Conservation (phyloP, 2,329 filamentous ascomycete species). For the Phaeomoniella chlamydospora region DNA sequence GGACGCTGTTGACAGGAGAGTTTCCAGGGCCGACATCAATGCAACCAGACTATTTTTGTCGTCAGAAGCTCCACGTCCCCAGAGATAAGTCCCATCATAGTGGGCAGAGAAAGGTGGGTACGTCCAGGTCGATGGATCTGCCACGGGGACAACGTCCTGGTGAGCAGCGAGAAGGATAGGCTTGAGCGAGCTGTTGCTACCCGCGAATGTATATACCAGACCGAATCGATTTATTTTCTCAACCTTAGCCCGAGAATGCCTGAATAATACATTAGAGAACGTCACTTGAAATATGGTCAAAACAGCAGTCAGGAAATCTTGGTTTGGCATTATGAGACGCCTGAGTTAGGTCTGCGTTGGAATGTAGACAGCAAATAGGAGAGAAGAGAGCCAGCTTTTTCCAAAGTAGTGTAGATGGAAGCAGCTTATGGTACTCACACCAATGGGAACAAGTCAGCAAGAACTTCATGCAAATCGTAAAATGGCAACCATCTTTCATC, state of each 20-base stretch:
- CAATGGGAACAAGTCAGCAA: conserved; percentile 36
- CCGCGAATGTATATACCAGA: conserved; percentile 43
- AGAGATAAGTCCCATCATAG: conserved; percentile 43
- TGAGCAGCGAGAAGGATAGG: conserved; percentile 48
- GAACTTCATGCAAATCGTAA: conserved; percentile 34
- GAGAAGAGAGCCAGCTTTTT: too few relatives aligned
- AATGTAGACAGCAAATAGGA: too few relatives aligned
- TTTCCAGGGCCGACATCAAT: conserved; percentile 41
- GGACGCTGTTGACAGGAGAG: conserved; percentile 31
- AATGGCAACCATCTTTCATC: conserved; percentile 48
- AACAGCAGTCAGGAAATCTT: too few relatives aligned
- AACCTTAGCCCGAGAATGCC: neutral
- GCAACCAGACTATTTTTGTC: conserved; percentile 48
- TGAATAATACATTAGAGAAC: too few relatives aligned
- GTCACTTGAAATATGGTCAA: too few relatives aligned
- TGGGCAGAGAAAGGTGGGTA: conserved; percentile 43
- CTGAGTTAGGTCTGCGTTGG: too few relatives aligned
- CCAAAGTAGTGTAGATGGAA: too few relatives aligned
- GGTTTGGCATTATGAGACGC: too few relatives aligned
- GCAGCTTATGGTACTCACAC: too few relatives aligned
- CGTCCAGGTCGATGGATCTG: conserved; percentile 38
- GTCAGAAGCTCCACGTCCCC: conserved; percentile 46
- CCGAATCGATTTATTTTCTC: conserved; percentile 46
- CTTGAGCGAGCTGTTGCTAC: conserved; percentile 33
- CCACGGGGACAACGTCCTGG: conserved; percentile 50